Base-by-base conservation (phyloP, 345 rosid species). In the Boechera divaricarpa region DNA sequence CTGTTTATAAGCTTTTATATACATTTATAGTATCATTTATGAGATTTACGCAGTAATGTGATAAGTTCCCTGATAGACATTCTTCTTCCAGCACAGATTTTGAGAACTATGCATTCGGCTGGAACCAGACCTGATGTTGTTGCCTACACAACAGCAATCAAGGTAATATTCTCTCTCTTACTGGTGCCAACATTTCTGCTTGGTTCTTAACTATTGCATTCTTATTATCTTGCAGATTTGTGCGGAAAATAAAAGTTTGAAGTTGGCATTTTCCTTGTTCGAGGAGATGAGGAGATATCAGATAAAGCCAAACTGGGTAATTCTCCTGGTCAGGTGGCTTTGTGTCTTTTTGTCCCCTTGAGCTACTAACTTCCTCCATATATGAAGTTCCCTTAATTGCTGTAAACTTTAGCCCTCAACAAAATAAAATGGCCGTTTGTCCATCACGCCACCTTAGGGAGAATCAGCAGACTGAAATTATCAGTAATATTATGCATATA, bases 131-230 rank as follows among this genome's bases (percentile, higher is more conserved):
- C 97, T 57, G 98, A 94, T 84, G 97, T 89, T 61, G 77, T 94
- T 83, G 87, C 97, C 11, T 92, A 92, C 86, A 92, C 97, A 70
- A 89, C 95, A 63, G 93, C 93, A 31, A 92, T 92, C 79, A 94
- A 92, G 95, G 98, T 94, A 48, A 33, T 24, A 15, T 12, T 62
- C 63, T 64, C 81, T 74, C 69, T 66, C 68, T 64, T 67, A n/a
- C 29, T 74, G 42, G 28, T 57, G 44, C 65, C 70, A n/a, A 35
- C 57, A 33, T 47, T 53, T 54, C 67, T 41, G 51, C 31, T 4
- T 55, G 11, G 62, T 57, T 70, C 60, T 49, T 60, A 18, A 16
- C 35, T 29, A 63, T 52, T 56, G 41, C 24, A 15, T 68, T 64
- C 57, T 62, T 63, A 44, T 58, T 78, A 64, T 73, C 67, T 81